These are phyloP conservation scores for Stemphylium lycopersici DNA, from an alignment of 2,329 filamentous ascomycete genomes.

Conservation along the genomic window DNA sequence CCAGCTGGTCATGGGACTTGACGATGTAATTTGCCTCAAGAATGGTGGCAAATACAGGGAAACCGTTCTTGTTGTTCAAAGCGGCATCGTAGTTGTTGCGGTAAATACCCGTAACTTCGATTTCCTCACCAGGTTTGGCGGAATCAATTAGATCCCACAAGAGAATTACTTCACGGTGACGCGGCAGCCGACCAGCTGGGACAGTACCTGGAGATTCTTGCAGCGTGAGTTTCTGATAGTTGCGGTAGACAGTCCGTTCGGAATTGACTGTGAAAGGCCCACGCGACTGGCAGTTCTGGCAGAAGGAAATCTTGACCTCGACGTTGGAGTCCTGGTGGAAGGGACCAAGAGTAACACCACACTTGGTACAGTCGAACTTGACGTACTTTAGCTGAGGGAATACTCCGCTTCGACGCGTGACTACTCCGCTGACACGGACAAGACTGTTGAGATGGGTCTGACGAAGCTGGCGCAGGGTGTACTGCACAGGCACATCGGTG, in stretches of 20 bases:
- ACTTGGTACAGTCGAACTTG: conserved; percentile 97
- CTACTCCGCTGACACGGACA: conserved; percentile 91
- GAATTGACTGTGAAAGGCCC: conserved; percentile 96
- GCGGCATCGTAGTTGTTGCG: conserved; percentile 98
- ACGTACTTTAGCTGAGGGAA: conserved; percentile 98
- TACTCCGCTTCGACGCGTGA: conserved; percentile 90
- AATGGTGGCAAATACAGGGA: conserved; percentile 97
- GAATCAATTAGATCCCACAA: conserved; percentile 97
- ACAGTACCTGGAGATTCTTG: conserved; percentile 98
- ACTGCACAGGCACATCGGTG: conserved; percentile 90
- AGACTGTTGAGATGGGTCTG: conserved; percentile 96
- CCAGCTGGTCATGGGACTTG: conserved; percentile 96
- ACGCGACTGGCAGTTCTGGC: conserved; percentile 92
- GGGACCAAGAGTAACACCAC: conserved; percentile 86
- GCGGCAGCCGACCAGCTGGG: conserved; percentile 89
- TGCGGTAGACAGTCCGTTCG: conserved; percentile 97
- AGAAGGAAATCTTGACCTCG: conserved; percentile 95
- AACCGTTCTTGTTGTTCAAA: conserved; percentile 97
- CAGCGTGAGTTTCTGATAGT: conserved; percentile 96
- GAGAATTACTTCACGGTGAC: conserved; percentile 91
- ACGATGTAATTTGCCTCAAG: conserved; percentile 97
- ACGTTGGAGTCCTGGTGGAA: conserved; percentile 98
- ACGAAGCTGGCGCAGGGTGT: conserved; percentile 91
- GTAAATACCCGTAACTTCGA: conserved; percentile 96
- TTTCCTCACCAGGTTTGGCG: conserved; percentile 96